phyloP scores from a whole-genome alignment of 2,329 filamentous ascomycete species.

The Phaeosphaeriaceae sp. region DNA sequence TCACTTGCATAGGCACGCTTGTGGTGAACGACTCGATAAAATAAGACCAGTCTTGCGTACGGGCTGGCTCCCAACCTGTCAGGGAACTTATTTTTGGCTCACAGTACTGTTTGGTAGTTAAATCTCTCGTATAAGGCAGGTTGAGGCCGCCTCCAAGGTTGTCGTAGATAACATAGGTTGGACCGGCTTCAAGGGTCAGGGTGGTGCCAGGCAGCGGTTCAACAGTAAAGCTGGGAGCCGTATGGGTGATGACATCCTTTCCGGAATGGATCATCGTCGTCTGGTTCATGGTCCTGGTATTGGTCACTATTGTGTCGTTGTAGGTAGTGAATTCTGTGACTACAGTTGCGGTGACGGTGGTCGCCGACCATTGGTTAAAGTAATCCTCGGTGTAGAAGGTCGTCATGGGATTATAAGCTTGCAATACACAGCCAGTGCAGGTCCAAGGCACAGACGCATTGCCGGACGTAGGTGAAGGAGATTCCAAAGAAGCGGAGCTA shows the following conservation, averaged over 20 bases:
- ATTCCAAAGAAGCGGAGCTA: background rate
- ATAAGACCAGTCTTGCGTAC: slow-evolving; percentile 31
- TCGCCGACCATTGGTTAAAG: slow-evolving; percentile 24
- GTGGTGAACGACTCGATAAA: slow-evolving; percentile 33
- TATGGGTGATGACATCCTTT: slow-evolving; percentile 24
- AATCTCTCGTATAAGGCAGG: background rate
- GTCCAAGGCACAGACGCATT: slow-evolving; percentile 8
- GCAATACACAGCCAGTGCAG: slow-evolving; percentile 44
- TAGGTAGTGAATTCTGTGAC: slow-evolving; percentile 35
- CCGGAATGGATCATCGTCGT: slow-evolving; percentile 29
- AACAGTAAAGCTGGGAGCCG: slow-evolving; percentile 31
- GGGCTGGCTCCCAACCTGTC: slow-evolving; percentile 25
- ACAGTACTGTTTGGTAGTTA: slow-evolving; percentile 11
- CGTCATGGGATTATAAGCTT: slow-evolving; percentile 32
- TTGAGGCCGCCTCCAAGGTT: slow-evolving; percentile 34
- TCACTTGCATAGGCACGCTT: slow-evolving; percentile 1
- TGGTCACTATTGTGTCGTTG: slow-evolving; percentile 36
- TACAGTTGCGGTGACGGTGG: slow-evolving; percentile 37
- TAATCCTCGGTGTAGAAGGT: slow-evolving; percentile 21
- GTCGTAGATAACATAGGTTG: slow-evolving; percentile 43
- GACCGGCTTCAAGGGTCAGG: slow-evolving; percentile 28
- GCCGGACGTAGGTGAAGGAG: background rate
- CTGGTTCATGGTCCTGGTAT: slow-evolving; percentile 31
- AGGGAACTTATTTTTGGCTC: slow-evolving; percentile 18
- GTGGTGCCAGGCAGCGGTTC: slow-evolving; percentile 22